These are phyloP conservation scores for Knoxia roxburghii DNA, from an alignment of 257 asterid species.

Conservation along the genomic window DNA sequence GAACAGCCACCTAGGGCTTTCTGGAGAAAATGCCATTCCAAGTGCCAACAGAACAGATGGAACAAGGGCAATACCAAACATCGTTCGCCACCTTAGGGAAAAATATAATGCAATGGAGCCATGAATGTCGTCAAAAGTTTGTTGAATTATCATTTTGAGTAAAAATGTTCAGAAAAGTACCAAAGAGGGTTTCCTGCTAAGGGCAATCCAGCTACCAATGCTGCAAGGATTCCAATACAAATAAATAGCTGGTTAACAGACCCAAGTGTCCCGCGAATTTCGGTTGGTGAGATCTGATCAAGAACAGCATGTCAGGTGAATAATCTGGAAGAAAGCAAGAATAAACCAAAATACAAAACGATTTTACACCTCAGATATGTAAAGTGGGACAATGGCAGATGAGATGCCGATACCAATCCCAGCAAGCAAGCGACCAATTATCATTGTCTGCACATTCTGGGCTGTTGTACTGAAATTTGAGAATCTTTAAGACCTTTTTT, in stretches of 20 bases:
- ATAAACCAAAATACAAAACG: conserved; percentile 4
- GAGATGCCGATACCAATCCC: conserved; percentile 95
- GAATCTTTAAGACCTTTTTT: conserved; percentile 13
- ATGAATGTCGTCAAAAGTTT: background rate
- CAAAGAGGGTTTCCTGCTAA: conserved; percentile 82
- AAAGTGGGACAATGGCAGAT: conserved; percentile 95
- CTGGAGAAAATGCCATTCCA: conserved; percentile 95
- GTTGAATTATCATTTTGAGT: background rate
- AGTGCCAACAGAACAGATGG: conserved; percentile 77
- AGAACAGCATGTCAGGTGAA: conserved; percentile 24
- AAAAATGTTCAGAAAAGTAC: conserved; percentile 32
- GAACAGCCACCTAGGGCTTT: conserved; percentile 96
- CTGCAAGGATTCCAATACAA: conserved; percentile 89
- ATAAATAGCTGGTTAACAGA: conserved; percentile 86
- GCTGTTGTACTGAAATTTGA: conserved; percentile 63
- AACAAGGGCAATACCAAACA: conserved; percentile 77
- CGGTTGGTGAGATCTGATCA: conserved; percentile 85
- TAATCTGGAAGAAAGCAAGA: conserved; percentile 10
- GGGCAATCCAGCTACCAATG: conserved; percentile 91
- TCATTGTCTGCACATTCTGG: conserved; percentile 68
- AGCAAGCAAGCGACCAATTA: conserved; percentile 78
- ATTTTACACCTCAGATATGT: conserved; percentile 81
- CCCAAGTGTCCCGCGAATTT: conserved; percentile 92
- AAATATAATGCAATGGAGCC: conserved; percentile 7
- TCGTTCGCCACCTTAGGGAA: conserved; percentile 89